A percentile compares a stretch with the other conserved stretches of the same genome.
Conservation (phyloP, 2,329 filamentous ascomycete species). For the Tolypocladium cylindrosporum region DNA sequence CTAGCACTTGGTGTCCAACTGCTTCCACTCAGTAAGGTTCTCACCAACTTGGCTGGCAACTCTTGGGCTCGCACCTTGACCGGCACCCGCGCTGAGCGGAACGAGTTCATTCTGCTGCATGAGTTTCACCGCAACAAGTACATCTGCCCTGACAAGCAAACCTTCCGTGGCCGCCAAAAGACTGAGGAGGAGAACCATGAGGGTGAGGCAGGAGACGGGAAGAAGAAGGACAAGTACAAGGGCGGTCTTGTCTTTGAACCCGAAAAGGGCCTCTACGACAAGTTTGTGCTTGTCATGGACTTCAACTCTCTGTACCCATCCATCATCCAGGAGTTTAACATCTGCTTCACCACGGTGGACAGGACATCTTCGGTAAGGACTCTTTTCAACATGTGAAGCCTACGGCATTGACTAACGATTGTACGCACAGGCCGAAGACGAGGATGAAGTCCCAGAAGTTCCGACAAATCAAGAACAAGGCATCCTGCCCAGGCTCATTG, state of each 20-base stretch:
- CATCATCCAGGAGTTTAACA: constrained; percentile 99
- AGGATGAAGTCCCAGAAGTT: constrained; percentile 82
- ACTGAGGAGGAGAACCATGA: constrained; percentile 59
- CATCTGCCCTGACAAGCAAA: constrained; percentile 92
- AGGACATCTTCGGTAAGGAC: constrained; percentile 55
- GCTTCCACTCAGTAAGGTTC: constrained; percentile 83
- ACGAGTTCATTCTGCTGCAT: constrained; percentile 97
- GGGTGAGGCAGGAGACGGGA: constrained; percentile 61
- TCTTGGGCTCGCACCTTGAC: constrained; percentile 96
- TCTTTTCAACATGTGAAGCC: not conserved
- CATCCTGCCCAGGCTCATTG: constrained; percentile 82
- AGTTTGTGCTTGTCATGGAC: constrained; percentile 98
- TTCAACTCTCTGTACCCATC: constrained; percentile 98
- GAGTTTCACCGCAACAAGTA: constrained; percentile 97
- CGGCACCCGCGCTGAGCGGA: constrained; percentile 91
- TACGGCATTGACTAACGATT: constrained; percentile 7
- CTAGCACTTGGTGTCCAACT: constrained; percentile 84
- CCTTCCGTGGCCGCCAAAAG: constrained; percentile 64
- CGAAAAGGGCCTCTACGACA: constrained; percentile 95
- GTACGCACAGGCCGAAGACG: constrained; percentile 47
- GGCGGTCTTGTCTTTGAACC: constrained; percentile 97
- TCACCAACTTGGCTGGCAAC: constrained; percentile 95
- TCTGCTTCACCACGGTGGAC: constrained; percentile 97
- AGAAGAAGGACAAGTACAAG: constrained; percentile 99
- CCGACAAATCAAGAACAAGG: constrained; percentile 70